Evolutionary conservation across 805 yeast genomes (phyloP).

Genomic region (Saccharomycopsis fermentans): DNA sequence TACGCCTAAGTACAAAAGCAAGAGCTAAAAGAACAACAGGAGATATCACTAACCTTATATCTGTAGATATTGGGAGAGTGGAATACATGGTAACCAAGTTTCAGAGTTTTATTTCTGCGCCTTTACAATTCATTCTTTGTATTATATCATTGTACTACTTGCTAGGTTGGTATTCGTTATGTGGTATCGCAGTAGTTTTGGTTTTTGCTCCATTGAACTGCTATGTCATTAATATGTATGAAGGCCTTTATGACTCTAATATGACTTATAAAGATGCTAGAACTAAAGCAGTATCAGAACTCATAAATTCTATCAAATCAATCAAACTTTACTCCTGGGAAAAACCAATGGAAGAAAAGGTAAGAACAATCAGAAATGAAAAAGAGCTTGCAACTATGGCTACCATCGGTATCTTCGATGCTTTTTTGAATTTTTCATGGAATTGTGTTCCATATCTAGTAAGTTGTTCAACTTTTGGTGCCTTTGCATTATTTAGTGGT

Average conservation of each 20-base stretch:
- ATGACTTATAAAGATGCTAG: slow-evolving; percentile 56
- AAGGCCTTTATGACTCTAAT: slow-evolving; percentile 39
- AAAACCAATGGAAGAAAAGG: slow-evolving; percentile 44
- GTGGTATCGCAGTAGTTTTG: slow-evolving; percentile 43
- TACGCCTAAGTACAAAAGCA: slow-evolving; percentile 57
- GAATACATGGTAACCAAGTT: slow-evolving; percentile 48
- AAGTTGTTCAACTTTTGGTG: slow-evolving; percentile 48
- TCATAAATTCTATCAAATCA: slow-evolving; percentile 49
- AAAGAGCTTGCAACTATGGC: slow-evolving; percentile 43
- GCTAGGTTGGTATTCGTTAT: slow-evolving; percentile 48
- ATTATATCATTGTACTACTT: slow-evolving; percentile 43
- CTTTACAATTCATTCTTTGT: slow-evolving; percentile 44
- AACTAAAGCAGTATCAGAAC: slow-evolving; percentile 48
- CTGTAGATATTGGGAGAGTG: slow-evolving; percentile 63
- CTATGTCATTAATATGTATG: slow-evolving; percentile 34
- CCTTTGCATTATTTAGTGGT: slow-evolving; percentile 36
- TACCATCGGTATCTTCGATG: slow-evolving; percentile 38
- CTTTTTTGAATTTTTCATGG: slow-evolving; percentile 47
- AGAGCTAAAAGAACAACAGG: slow-evolving; percentile 56
- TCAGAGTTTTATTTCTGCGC: slow-evolving; percentile 48
- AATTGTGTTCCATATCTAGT: slow-evolving; percentile 55
- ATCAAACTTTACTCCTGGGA: slow-evolving; percentile 68
- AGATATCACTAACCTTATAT: slow-evolving; percentile 67
- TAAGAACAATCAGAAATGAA: slow-evolving; percentile 45
- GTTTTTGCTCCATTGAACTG: slow-evolving; percentile 52